A percentile compares a stretch with the other conserved stretches of the same genome.
Conservation (phyloP, 495 filamentous ascomycete species). For the Talaromyces proteolyticus region DNA sequence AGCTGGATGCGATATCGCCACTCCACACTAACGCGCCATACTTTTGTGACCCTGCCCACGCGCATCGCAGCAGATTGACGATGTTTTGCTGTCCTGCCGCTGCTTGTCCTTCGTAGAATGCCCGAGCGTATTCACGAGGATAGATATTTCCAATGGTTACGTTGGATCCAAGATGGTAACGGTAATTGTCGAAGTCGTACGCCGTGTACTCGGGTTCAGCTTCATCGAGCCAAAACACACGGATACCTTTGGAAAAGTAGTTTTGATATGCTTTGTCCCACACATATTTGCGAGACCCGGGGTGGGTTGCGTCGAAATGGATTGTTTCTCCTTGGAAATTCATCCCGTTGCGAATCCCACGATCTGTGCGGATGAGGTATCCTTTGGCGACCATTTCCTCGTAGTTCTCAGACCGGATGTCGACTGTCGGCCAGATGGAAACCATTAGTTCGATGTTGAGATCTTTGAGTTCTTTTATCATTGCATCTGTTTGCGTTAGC, state of each 20-base stretch:
- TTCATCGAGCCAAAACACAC: slow-evolving; percentile 56
- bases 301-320: slow-evolving; percentile 52
- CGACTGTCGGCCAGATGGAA: slow-evolving; percentile 55
- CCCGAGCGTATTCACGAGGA: slow-evolving; percentile 46
- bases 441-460: slow-evolving; percentile 53
- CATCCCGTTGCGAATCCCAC: slow-evolving; percentile 45
- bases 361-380: slow-evolving; percentile 46
- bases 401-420: slow-evolving; percentile 44
- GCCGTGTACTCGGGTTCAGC: slow-evolving; percentile 53
- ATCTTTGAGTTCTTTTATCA: slow-evolving; percentile 47
- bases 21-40: slow-evolving; percentile 57
- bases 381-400: slow-evolving; percentile 48
- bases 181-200: slow-evolving; percentile 56
- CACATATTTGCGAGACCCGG: slow-evolving; percentile 41
- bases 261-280: slow-evolving; percentile 49
- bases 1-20: slow-evolving; percentile 53
- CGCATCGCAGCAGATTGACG: slow-evolving; percentile 52
- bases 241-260: slow-evolving; percentile 53
- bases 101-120: slow-evolving; percentile 51
- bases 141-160: slow-evolving; percentile 50
- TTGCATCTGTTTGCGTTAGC: slow-evolving; percentile 29
- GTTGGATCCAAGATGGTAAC: slow-evolving; percentile 48
- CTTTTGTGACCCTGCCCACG: slow-evolving; percentile 54
- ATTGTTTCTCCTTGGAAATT: slow-evolving; percentile 47
- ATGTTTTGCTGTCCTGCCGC: slow-evolving; percentile 40